phyloP scores from a whole-genome alignment of 768 basidiomycete species.

The Filobasidium wieringae region DNA sequence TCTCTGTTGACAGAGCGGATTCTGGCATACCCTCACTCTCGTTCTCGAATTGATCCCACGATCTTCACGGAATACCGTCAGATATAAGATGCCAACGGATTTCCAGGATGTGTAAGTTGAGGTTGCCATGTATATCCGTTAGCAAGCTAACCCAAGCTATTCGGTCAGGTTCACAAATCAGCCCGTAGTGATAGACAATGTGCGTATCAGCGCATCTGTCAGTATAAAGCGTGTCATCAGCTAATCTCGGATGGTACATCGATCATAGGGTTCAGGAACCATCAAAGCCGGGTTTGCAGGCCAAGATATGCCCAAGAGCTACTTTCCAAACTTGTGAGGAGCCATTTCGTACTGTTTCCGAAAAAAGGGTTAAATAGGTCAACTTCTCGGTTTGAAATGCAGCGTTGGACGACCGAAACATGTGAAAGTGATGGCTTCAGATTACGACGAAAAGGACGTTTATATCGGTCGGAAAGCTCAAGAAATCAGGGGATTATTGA shows the following conservation, averaged over 20 bases:
- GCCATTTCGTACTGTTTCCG: slow-evolving; percentile 6
- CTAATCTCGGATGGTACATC: background rate
- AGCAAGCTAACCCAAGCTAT: background rate
- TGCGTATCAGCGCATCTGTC: slow-evolving; percentile 44
- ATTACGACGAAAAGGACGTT: slow-evolving; percentile 75
- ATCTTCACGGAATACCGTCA: too few species aligned
- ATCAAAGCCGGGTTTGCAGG: slow-evolving; percentile 99
- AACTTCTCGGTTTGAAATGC: slow-evolving; percentile 15
- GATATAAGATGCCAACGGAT: slow-evolving; percentile 36
- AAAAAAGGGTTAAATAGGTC: slow-evolving; percentile 3
- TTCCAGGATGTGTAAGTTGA: slow-evolving; percentile 36
- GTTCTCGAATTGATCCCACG: too few species aligned
- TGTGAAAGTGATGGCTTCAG: slow-evolving; percentile 93
- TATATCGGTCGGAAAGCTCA: slow-evolving; percentile 94
- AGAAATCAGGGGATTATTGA: slow-evolving; percentile 85
- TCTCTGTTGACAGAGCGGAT: too few species aligned
- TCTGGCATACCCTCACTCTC: too few species aligned
- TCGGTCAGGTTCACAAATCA: slow-evolving; percentile 67
- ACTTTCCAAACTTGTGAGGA: slow-evolving; percentile 93
- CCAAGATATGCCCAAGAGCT: slow-evolving; percentile 97
- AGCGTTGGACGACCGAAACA: slow-evolving; percentile 97
- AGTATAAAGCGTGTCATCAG: background rate
- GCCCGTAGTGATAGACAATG: slow-evolving; percentile 98
- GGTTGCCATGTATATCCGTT: background rate
- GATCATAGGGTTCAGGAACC: slow-evolving; percentile 80